phyloP scores from a whole-genome alignment of 2,329 filamentous ascomycete genomes.

The Diplodia scrobiculata region DNA sequence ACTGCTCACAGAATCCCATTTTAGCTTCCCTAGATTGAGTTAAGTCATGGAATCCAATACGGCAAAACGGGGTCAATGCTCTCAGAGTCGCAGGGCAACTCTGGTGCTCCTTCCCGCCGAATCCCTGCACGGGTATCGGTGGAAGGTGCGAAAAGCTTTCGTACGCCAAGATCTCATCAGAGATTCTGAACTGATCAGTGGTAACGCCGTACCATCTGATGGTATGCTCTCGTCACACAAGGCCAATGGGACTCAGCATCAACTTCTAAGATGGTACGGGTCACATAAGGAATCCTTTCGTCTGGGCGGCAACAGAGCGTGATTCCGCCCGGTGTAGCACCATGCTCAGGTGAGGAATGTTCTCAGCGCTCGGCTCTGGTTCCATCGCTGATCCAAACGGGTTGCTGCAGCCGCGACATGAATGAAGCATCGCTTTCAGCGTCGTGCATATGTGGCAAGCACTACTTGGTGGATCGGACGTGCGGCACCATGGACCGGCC shows the following conservation, averaged over 20 bases:
- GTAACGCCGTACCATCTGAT: not conserved
- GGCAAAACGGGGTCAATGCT: not conserved
- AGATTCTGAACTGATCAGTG: not conserved
- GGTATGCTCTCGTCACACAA: slow-evolving; percentile 6
- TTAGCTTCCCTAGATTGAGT: slow-evolving; percentile 1
- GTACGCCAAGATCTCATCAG: not conserved
- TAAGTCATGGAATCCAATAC: not conserved
- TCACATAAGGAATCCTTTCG: not conserved
- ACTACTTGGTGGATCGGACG: not conserved
- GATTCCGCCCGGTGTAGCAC: slow-evolving; percentile 7
- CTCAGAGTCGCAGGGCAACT: not conserved
- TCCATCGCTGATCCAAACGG: not conserved
- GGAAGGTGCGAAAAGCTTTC: not conserved
- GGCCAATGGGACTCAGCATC: not conserved
- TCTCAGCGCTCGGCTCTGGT: not conserved
- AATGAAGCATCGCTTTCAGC: slow-evolving; percentile 11
- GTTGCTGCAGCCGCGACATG: not conserved
- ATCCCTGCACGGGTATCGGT: not conserved
- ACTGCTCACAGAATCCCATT: slow-evolving; percentile 11
- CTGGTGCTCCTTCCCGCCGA: not conserved
- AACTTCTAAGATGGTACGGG: slow-evolving; percentile 14
- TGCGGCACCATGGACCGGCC: slow-evolving; percentile 15
- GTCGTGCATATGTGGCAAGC: slow-evolving; percentile 5
- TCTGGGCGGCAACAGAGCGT: not conserved
- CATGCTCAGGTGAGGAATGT: not conserved